A percentile compares a stretch with the other conserved stretches of the same genome.
Evolutionary conservation across 371 early-diverging fungal species (phyloP).

Genomic region (Rhizopus delemar): DNA sequence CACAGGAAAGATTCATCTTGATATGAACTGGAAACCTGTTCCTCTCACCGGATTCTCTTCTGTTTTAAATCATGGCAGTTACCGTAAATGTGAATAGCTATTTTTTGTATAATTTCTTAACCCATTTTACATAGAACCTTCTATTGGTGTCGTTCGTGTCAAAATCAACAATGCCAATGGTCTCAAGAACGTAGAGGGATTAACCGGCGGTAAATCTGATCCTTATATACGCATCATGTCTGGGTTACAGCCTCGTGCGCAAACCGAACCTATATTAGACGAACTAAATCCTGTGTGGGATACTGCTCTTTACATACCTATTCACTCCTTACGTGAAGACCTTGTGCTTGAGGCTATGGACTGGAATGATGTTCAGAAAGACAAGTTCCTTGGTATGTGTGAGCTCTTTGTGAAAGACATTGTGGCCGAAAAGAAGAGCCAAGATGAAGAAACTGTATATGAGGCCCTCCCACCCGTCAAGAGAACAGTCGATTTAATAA

Average conservation of each 20-base stretch:
- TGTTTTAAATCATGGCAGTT: conserved; percentile 31
- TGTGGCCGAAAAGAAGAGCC: conserved; percentile 21
- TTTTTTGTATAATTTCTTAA: background rate
- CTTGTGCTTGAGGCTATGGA: conserved; percentile 74
- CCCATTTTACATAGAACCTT: conserved; percentile 31
- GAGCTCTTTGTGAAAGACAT: conserved; percentile 32
- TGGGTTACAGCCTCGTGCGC: conserved; percentile 52
- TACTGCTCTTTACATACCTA: conserved; percentile 64
- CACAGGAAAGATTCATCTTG: conserved; percentile 45
- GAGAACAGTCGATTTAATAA: conserved; percentile 57
- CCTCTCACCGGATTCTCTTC: conserved; percentile 39
- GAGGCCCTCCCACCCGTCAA: conserved; percentile 34
- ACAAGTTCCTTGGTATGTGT: conserved; percentile 63
- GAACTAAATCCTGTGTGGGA: conserved; percentile 84
- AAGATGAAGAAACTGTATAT: conserved; percentile 31
- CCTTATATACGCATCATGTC: conserved; percentile 73
- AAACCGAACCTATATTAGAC: conserved; percentile 65
- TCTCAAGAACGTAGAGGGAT: conserved; percentile 65
- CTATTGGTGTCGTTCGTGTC: conserved; percentile 79
- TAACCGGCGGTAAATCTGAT: conserved; percentile 70
- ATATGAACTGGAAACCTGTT: conserved; percentile 49
- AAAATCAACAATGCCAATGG: conserved; percentile 65
- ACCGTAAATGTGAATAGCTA: conserved; percentile 22
- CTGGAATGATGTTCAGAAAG: conserved; percentile 59
- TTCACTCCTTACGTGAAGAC: conserved; percentile 63